Evolutionary conservation across 257 asterid species (phyloP).

Genomic region (Capsicum baccatum): DNA sequence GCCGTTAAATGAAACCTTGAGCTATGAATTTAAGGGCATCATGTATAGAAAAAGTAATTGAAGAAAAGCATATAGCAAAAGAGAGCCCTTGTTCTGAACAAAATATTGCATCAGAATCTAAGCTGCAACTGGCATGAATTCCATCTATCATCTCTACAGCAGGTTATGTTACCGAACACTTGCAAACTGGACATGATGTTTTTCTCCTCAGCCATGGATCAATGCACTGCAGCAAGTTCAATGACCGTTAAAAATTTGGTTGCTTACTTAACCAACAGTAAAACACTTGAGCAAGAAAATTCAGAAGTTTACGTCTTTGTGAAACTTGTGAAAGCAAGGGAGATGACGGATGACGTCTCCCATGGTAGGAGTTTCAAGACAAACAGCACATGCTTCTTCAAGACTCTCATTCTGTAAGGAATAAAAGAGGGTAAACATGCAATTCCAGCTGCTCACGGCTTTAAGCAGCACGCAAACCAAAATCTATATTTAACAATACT

Average conservation of each 20-base stretch:
- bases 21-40: not conserved
- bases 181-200: conserved; percentile 89
- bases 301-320: conserved; percentile 73
- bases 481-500: not conserved
- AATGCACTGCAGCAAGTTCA: conserved; percentile 65
- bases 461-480: not conserved
- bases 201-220: conserved; percentile 94
- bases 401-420: conserved; percentile 64
- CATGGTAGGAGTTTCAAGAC: conserved; percentile 78
- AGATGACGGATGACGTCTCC: conserved; percentile 90
- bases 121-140: not conserved
- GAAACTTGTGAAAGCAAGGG: conserved; percentile 95
- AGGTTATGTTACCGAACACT: conserved; percentile 67
- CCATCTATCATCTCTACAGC: not conserved
- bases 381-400: conserved; percentile 81
- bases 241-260: conserved; percentile 17
- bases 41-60: not conserved
- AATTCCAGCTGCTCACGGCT: not conserved
- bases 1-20: not conserved
- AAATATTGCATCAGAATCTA: not conserved
- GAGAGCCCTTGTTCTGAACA: not conserved
- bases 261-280: not conserved
- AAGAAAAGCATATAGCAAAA: not conserved
- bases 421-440: not conserved
- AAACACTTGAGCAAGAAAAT: not conserved